Evolutionary conservation across 495 filamentous ascomycete genomes (phyloP).

Genomic region (Talaromyces thailandensis): DNA sequence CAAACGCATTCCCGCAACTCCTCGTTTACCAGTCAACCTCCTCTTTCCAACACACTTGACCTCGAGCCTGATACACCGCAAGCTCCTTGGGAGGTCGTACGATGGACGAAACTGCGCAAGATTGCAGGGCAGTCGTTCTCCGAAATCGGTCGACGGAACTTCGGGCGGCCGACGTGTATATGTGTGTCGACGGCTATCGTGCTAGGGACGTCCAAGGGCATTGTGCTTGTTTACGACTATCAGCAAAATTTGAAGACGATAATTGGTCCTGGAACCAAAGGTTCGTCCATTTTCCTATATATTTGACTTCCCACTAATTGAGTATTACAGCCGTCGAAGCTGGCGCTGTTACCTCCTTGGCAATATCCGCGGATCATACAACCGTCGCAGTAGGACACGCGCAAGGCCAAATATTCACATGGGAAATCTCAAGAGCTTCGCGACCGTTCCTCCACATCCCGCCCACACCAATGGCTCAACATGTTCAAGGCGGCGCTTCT

Average conservation of each 20-base stretch:
- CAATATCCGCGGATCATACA: slow-evolving; percentile 86
- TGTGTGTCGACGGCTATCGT: slow-evolving; percentile 84
- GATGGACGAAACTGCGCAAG: slow-evolving; percentile 91
- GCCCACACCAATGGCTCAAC: slow-evolving; percentile 60
- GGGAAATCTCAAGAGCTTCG: slow-evolving; percentile 76
- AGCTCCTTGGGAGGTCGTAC: slow-evolving; percentile 90
- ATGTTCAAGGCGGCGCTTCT: slow-evolving; percentile 23
- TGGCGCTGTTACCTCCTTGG: slow-evolving; percentile 77
- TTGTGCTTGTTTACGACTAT: slow-evolving; percentile 93
- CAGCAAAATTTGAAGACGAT: slow-evolving; percentile 89
- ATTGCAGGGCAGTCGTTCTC: slow-evolving; percentile 85
- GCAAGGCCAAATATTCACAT: slow-evolving; percentile 89
- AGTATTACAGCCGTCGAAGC: slow-evolving; percentile 67
- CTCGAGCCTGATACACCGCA: slow-evolving; percentile 52
- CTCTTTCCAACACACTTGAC: slow-evolving; percentile 40
- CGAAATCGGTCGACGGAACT: slow-evolving; percentile 87
- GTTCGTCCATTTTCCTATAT: slow-evolving; percentile 31
- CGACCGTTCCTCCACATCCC: slow-evolving; percentile 84
- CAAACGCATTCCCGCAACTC: slow-evolving; percentile 66
- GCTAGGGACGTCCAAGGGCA: slow-evolving; percentile 86
- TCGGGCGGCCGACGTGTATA: slow-evolving; percentile 85
- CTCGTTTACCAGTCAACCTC: slow-evolving; percentile 49
- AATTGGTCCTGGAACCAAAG: slow-evolving; percentile 90
- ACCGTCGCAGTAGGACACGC: slow-evolving; percentile 87
- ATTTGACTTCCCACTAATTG: slow-evolving; percentile 7